Evolutionary conservation across 805 yeast genomes (phyloP).

Genomic region (Sungouiozyma ichnusensis): DNA sequence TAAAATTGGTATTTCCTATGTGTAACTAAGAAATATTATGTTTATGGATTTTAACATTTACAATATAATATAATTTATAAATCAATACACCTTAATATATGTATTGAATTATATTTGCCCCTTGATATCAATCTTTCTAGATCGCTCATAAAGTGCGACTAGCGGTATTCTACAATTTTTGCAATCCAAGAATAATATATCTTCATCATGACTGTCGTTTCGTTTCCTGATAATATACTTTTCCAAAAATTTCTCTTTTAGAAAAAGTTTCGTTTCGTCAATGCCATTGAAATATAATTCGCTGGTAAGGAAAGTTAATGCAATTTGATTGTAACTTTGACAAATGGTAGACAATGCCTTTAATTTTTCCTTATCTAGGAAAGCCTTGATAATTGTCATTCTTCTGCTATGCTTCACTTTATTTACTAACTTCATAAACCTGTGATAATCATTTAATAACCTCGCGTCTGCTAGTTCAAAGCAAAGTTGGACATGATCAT

Average conservation of each 20-base stretch:
- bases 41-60: no score
- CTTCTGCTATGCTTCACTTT: constrained; percentile 32
- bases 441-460: constrained; percentile 39
- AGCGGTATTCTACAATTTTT: constrained; percentile 29
- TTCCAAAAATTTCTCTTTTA: constrained; percentile 32
- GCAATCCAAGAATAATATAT: constrained; percentile 28
- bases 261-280: constrained; percentile 34
- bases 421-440: constrained; percentile 37
- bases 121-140: constrained; percentile 70
- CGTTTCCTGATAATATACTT: constrained; percentile 24
- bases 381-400: constrained; percentile 39
- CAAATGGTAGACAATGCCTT: constrained; percentile 46
- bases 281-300: constrained; percentile 34
- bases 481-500: constrained; percentile 19
- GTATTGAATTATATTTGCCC: constrained; percentile 56
- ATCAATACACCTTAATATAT: no score
- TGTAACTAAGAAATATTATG: no score
- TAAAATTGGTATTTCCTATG: no score
- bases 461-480: constrained; percentile 26
- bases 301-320: constrained; percentile 29
- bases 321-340: constrained; percentile 43
- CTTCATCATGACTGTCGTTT: constrained; percentile 18
- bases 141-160: constrained; percentile 29
- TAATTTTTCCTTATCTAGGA: constrained; percentile 49
- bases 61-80: no score